A percentile compares a stretch with the other conserved stretches of the same genome.
These are phyloP conservation scores for Ophiostoma novo-ulmi DNA, from an alignment of 2,329 filamentous ascomycete species.

Conservation along the genomic window DNA sequence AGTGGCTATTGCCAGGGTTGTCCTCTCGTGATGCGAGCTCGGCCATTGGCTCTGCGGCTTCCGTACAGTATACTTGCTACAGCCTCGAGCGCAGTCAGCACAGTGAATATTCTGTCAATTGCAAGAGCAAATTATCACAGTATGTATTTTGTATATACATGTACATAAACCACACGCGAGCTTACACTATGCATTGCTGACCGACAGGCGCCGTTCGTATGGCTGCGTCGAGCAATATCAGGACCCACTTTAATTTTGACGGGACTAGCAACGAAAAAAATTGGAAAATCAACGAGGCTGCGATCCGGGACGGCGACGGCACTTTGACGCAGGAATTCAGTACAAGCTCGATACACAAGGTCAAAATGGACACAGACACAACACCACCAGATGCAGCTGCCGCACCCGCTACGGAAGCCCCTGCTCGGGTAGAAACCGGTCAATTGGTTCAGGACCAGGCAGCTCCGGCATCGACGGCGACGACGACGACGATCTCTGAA, in stretches of 20 bases:
- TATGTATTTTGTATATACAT: not conserved
- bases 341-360: not conserved
- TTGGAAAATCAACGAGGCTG: conserved; percentile 2
- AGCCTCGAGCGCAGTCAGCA: not conserved
- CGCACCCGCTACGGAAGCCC: not conserved
- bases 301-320: not conserved
- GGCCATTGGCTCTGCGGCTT: not conserved
- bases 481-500: conserved; percentile 24
- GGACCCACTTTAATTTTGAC: conserved; percentile 9
- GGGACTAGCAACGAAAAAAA: conserved; percentile 4
- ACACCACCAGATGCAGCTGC: not conserved
- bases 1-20: not conserved
- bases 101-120: not conserved
- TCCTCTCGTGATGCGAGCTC: not conserved
- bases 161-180: too few relatives aligned
- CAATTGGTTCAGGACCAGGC: not conserved
- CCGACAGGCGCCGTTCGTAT: not conserved
- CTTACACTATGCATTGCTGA: not conserved
- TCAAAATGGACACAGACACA: conserved; percentile 18
- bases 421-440: conserved; percentile 23
- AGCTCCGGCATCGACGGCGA: conserved; percentile 29
- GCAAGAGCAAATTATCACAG: not conserved
- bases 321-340: not conserved
- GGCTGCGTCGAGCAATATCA: not conserved
- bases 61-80: not conserved